phyloP scores from a whole-genome alignment of 495 filamentous ascomycete species.

The Penicillium parvum region DNA sequence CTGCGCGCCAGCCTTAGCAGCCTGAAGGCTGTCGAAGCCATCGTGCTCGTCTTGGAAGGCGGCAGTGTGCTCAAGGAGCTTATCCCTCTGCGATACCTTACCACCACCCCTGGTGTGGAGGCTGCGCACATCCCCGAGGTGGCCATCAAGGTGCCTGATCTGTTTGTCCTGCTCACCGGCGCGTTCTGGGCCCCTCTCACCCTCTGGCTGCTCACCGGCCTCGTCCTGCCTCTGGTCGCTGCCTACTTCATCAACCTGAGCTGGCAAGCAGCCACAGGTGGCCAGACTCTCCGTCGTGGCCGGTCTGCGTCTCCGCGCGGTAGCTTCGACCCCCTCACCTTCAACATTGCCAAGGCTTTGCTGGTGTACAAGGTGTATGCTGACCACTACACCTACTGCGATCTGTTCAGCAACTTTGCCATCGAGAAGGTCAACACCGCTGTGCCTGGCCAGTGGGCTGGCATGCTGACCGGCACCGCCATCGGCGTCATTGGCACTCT shows the following conservation, averaged over 20 bases:
- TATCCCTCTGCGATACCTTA: slow-evolving; percentile 61
- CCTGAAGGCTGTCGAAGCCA: slow-evolving; percentile 60
- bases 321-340: slow-evolving; percentile 77
- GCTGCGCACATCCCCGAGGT: slow-evolving; percentile 36
- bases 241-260: slow-evolving; percentile 89
- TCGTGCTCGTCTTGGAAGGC: slow-evolving; percentile 59
- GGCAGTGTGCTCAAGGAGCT: slow-evolving; percentile 42
- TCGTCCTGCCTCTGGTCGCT: slow-evolving; percentile 61
- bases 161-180: slow-evolving; percentile 71
- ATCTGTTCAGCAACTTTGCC: slow-evolving; percentile 51
- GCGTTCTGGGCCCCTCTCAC: slow-evolving; percentile 79
- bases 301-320: slow-evolving; percentile 36
- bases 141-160: slow-evolving; percentile 68
- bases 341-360: slow-evolving; percentile 81
- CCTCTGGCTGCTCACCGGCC: slow-evolving; percentile 70
- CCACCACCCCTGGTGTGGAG: slow-evolving; percentile 60
- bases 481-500: slow-evolving; percentile 66
- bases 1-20: slow-evolving; percentile 60
- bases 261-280: slow-evolving; percentile 32
- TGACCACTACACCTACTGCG: slow-evolving; percentile 61
- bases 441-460: slow-evolving; percentile 66
- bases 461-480: slow-evolving; percentile 65
- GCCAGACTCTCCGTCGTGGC: slow-evolving; percentile 22
- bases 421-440: slow-evolving; percentile 59
- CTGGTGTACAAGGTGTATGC: slow-evolving; percentile 74